Evolutionary conservation across 1,139 yeast species (phyloP).

Genomic region (Yamadazyma sp.): DNA sequence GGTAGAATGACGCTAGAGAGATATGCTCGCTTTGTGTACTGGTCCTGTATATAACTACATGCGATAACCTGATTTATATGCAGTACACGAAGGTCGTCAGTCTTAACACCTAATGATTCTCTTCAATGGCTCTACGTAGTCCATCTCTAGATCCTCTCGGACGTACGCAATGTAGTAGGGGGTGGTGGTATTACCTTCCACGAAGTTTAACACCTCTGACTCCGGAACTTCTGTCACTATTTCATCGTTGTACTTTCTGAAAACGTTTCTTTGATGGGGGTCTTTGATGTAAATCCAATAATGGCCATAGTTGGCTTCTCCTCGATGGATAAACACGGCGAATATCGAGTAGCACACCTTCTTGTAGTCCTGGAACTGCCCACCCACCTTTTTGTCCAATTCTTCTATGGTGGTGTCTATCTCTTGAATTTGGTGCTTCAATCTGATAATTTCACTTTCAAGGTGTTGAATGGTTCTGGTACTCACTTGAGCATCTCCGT

Average conservation of each 20-base stretch:
- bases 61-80: not conserved
- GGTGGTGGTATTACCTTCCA: conserved; percentile 79
- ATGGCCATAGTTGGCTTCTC: conserved; percentile 95
- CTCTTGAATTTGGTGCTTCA: conserved; percentile 20
- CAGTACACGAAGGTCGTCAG: not conserved
- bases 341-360: conserved; percentile 77
- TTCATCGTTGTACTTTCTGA: conserved; percentile 92
- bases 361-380: conserved; percentile 61
- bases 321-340: conserved; percentile 92
- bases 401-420: conserved; percentile 24
- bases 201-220: conserved; percentile 74
- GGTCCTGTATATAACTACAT: too few species aligned
- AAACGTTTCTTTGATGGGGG: conserved; percentile 57
- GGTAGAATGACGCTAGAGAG: not conserved
- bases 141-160: conserved; percentile 56
- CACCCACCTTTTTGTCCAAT: conserved; percentile 46
- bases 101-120: conserved; percentile 27
- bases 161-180: conserved; percentile 90
- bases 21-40: not conserved
- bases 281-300: conserved; percentile 94
- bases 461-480: conserved; percentile 39
- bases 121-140: conserved; percentile 68
- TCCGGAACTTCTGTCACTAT: conserved; percentile 75
- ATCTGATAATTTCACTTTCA: conserved; percentile 26
- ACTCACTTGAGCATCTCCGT: conserved; percentile 27